A percentile compares a stretch with the other conserved stretches of the same genome.
Conservation (phyloP, 106 monocot species). For the Platanthera zijinensis region DNA sequence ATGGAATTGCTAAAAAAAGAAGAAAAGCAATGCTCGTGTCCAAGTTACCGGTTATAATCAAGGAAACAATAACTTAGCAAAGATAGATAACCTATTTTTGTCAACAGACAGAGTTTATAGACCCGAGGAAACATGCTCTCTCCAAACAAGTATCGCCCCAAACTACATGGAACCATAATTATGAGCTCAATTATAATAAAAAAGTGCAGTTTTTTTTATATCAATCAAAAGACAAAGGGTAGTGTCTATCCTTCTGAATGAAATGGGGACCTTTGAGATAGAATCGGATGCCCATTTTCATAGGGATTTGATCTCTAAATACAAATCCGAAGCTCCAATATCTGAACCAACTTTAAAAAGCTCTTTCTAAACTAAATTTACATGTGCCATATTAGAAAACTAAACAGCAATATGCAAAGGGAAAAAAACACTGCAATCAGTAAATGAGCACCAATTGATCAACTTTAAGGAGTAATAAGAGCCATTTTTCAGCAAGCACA, state of each 20-base stretch:
- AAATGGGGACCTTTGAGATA: no score
- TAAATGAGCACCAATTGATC: not conserved
- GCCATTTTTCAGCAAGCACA: not conserved
- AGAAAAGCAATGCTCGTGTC: not conserved
- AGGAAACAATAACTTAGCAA: not conserved
- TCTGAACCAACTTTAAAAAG: no score
- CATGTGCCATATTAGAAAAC: no score
- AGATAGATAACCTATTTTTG: not conserved
- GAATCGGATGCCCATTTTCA: no score
- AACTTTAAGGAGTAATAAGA: not conserved
- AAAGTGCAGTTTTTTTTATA: no score
- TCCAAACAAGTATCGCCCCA: not conserved
- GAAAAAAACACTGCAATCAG: not conserved
- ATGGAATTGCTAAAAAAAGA: not conserved
- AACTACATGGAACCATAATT: not conserved
- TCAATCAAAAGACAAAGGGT: no score
- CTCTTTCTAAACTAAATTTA: no score
- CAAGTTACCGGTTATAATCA: not conserved
- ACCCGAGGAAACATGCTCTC: not conserved
- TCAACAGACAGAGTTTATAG: not conserved
- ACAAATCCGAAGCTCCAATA: no score
- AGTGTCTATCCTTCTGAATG: no score
- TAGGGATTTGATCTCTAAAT: no score
- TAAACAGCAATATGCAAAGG: no score
- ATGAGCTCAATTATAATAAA: no score